These are phyloP conservation scores for Millerago galiae DNA, from an alignment of 805 yeast genomes.

Conservation along the genomic window DNA sequence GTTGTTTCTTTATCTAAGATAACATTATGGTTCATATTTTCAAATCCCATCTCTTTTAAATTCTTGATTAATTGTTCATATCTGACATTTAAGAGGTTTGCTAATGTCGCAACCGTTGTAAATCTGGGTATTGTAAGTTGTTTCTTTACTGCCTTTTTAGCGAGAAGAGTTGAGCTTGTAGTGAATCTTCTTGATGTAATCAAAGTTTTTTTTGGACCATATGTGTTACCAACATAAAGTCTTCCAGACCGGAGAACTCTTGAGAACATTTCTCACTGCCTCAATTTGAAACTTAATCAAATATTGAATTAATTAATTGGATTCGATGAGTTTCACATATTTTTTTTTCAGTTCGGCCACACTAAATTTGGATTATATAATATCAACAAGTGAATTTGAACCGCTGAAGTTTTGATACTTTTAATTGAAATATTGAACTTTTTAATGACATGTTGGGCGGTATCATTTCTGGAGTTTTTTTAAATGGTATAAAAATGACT, in stretches of 20 bases:
- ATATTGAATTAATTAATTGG: no score
- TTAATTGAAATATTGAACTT: no score
- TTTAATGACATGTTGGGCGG: no score
- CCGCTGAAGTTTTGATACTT: no score
- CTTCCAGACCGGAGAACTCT: neutral
- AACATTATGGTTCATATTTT: conserved; percentile 58
- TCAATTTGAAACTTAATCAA: no score
- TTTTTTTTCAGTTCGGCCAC: no score
- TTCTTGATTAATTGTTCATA: conserved; percentile 52
- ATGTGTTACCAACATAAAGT: no score
- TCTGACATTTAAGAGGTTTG: conserved; percentile 63
- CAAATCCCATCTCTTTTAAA: conserved; percentile 67
- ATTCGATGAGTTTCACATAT: no score
- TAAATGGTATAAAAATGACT: no score
- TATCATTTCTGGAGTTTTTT: no score
- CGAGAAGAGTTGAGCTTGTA: neutral
- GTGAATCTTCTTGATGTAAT: neutral
- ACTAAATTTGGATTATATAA: no score
- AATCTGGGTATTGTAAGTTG: conserved; percentile 58
- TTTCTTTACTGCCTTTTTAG: conserved; percentile 7
- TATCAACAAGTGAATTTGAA: no score
- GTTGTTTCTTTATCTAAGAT: conserved; percentile 86
- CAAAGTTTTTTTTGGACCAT: neutral
- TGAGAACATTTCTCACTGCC: neutral
- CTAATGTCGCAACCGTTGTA: conserved; percentile 71